These are phyloP conservation scores for Sindora glabra DNA, from an alignment of 306 rosid genomes.

Conservation along the genomic window DNA sequence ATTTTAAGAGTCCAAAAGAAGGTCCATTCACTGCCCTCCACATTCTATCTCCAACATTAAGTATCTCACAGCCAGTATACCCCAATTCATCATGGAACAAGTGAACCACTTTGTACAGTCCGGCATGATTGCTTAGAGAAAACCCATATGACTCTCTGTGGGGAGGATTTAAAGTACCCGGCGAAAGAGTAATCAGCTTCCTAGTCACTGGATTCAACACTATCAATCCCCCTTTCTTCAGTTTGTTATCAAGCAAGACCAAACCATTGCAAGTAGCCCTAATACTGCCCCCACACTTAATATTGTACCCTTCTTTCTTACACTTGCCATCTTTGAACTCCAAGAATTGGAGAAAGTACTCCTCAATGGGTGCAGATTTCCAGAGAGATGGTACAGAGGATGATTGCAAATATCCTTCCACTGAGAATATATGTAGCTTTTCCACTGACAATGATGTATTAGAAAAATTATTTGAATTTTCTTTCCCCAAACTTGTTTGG, in stretches of 20 bases:
- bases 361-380: neutral
- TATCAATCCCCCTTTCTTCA: constrained; percentile 34
- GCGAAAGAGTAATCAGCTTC: constrained; percentile 32
- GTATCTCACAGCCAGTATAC: constrained; percentile 31
- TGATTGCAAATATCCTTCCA: constrained; percentile 21
- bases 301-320: constrained; percentile 22
- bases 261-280: constrained; percentile 45
- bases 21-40: constrained; percentile 48
- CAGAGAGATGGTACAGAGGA: constrained; percentile 15
- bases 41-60: constrained; percentile 8
- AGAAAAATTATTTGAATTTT: neutral
- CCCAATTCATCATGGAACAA: constrained; percentile 30
- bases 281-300: constrained; percentile 27
- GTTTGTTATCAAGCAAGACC: constrained; percentile 32
- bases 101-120: constrained; percentile 43
- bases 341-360: constrained; percentile 19
- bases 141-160: constrained; percentile 38
- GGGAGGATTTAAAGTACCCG: constrained; percentile 26
- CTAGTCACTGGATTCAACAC: constrained; percentile 48
- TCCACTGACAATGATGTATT: neutral
- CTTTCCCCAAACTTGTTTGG: neutral
- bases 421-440: constrained; percentile 22
- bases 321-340: constrained; percentile 20
- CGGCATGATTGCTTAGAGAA: constrained; percentile 6
- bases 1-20: constrained; percentile 24